A percentile compares a stretch with the other conserved stretches of the same genome.
Conservation (phyloP, 495 filamentous ascomycete species). For the Aeminium ludgeri region DNA sequence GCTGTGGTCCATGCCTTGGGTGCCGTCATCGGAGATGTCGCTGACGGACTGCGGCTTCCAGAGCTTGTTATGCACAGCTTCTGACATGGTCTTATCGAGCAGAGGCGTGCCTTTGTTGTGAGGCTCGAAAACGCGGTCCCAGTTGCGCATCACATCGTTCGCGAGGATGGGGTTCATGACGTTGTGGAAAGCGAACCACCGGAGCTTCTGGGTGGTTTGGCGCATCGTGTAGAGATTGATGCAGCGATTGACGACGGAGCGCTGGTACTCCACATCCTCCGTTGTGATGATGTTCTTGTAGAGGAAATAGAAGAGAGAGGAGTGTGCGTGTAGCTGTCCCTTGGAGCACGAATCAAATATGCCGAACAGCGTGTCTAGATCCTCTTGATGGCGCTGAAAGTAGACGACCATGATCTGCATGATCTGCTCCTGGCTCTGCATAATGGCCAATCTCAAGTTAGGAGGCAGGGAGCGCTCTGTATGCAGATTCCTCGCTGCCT, state of each 20-base stretch:
- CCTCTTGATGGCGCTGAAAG: constrained; percentile 51
- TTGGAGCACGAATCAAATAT: constrained; percentile 71
- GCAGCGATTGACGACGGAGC: constrained; percentile 65
- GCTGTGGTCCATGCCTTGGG: constrained; percentile 83
- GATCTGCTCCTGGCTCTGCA: constrained; percentile 76
- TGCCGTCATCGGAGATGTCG: constrained; percentile 70
- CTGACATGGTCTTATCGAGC: constrained; percentile 75
- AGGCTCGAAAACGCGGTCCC: constrained; percentile 31
- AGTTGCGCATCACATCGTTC: constrained; percentile 76
- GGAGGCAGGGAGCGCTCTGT: constrained; percentile 49
- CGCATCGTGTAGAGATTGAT: constrained; percentile 60
- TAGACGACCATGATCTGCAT: constrained; percentile 74
- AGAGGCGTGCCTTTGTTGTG: constrained; percentile 49
- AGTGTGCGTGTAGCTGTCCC: constrained; percentile 61
- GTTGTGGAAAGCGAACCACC: constrained; percentile 81
- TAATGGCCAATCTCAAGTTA: constrained; percentile 62
- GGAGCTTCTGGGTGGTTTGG: constrained; percentile 64
- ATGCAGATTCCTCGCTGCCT: constrained; percentile 56
- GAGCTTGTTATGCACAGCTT: constrained; percentile 79
- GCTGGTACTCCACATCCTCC: constrained; percentile 78
- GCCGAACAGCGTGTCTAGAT: constrained; percentile 78
- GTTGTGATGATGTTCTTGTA: constrained; percentile 70
- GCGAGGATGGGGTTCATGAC: constrained; percentile 93
- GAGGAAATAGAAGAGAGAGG: constrained; percentile 63
- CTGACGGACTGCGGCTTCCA: constrained; percentile 71